phyloP scores from a whole-genome alignment of 1,284 basidiomycete genomes.

The Ganoderma lucidum region DNA sequence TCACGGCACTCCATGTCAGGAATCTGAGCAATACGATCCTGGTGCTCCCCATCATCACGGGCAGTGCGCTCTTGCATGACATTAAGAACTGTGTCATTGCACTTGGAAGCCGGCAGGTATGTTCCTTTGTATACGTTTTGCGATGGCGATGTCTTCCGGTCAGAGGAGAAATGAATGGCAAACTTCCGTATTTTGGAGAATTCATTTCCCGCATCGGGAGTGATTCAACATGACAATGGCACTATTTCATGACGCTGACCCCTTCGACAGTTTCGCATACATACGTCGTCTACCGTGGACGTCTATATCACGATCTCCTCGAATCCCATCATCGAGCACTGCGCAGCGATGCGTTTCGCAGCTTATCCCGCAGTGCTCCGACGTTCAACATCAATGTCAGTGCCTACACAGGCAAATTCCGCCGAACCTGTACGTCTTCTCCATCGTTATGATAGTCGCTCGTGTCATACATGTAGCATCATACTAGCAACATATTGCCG shows the following conservation, averaged over 20 bases:
- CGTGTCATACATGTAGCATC: not conserved
- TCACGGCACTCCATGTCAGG: conserved; percentile 72
- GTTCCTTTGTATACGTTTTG: conserved; percentile 17
- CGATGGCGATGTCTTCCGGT: not conserved
- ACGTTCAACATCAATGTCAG: conserved; percentile 1
- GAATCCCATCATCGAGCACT: conserved; percentile 82
- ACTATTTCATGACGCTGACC: not conserved
- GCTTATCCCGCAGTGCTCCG: conserved; percentile 56
- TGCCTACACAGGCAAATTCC: not conserved
- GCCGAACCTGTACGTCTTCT: conserved; percentile 6
- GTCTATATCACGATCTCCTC: conserved; percentile 72
- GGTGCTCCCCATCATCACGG: conserved; percentile 67
- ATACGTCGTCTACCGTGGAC: conserved; percentile 65
- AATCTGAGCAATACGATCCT: conserved; percentile 64
- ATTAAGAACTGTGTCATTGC: conserved; percentile 67
- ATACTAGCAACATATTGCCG: not conserved
- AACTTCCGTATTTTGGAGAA: not conserved
- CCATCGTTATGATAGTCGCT: not conserved
- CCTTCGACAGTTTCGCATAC: conserved; percentile 77
- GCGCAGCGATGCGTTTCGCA: conserved; percentile 63
- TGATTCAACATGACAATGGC: not conserved
- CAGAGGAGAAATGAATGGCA: not conserved
- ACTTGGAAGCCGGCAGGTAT: conserved; percentile 80
- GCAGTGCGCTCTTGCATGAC: conserved; percentile 76
- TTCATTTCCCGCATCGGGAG: not conserved